Percentiles rank a stretch among this genome's conserved stretches.
These are phyloP conservation scores for Penicillium griseofulvum DNA, from an alignment of 2,329 filamentous ascomycete species.

Conservation along the genomic window DNA sequence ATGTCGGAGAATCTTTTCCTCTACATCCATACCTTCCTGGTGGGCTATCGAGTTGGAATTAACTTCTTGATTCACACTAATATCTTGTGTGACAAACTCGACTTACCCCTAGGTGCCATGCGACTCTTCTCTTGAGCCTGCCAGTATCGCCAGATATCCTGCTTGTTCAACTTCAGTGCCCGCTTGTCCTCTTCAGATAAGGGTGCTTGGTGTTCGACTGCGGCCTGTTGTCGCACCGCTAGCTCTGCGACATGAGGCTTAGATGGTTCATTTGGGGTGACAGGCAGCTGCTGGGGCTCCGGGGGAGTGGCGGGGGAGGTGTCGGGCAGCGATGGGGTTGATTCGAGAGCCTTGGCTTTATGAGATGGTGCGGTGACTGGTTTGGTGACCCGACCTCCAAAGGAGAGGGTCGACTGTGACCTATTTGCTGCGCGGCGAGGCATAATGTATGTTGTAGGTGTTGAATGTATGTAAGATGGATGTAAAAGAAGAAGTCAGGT, in stretches of 20 bases:
- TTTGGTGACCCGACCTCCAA: conserved; percentile 62
- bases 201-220: conserved; percentile 40
- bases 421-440: conserved; percentile 41
- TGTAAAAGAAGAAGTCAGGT: neutral
- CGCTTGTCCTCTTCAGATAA: conserved; percentile 34
- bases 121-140: conserved; percentile 65
- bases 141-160: conserved; percentile 78
- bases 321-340: conserved; percentile 37
- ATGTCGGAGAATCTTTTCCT: conserved; percentile 85
- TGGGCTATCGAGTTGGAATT: conserved; percentile 57
- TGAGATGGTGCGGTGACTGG: conserved; percentile 40
- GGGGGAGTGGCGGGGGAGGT: conserved; percentile 24
- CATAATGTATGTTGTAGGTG: conserved; percentile 35
- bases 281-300: conserved; percentile 28
- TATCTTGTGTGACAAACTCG: neutral
- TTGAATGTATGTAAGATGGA: neutral
- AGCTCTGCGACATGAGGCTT: conserved; percentile 36
- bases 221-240: conserved; percentile 49
- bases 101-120: conserved; percentile 57
- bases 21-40: conserved; percentile 66
- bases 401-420: conserved; percentile 61
- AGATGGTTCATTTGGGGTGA: conserved; percentile 26
- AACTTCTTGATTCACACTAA: neutral
- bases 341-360: conserved; percentile 33
- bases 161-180: conserved; percentile 64